phyloP scores from a whole-genome alignment of 805 yeast genomes.

The Nakazawaea sp. region DNA sequence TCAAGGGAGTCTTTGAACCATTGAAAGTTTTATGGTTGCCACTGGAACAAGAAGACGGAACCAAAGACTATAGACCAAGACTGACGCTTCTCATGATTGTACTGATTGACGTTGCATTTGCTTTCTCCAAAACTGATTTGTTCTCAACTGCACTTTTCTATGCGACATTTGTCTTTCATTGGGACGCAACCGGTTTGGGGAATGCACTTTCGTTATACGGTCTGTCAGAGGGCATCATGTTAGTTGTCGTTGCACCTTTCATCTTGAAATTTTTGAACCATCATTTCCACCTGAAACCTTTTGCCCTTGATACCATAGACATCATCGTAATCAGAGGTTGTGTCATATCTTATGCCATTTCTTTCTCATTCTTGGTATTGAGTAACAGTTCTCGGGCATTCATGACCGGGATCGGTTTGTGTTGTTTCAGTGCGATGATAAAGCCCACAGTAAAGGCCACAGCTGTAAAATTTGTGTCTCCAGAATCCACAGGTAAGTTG shows the following conservation, averaged over 20 bases:
- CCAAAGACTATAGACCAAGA: conserved; percentile 19
- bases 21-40: conserved; percentile 41
- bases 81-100: conserved; percentile 33
- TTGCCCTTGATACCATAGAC: conserved; percentile 44
- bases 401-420: conserved; percentile 23
- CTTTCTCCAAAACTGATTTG: conserved; percentile 25
- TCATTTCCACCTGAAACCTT: conserved; percentile 22
- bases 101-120: conserved; percentile 30
- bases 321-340: conserved; percentile 25
- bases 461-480: conserved; percentile 46
- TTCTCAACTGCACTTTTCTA: conserved; percentile 35
- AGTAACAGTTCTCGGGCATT: conserved; percentile 19
- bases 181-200: conserved; percentile 46
- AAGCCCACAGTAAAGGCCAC: conserved; percentile 48
- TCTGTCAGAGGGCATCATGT: conserved; percentile 33
- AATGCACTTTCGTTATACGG: conserved; percentile 42
- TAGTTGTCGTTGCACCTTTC: conserved; percentile 40
- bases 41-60: conserved; percentile 13
- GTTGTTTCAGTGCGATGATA: conserved; percentile 33
- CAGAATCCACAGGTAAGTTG: conserved; percentile 48
- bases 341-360: too few relatives aligned
- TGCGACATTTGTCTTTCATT: conserved; percentile 37
- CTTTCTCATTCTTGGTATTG: conserved; percentile 25
- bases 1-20: conserved; percentile 25
- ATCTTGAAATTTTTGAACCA: conserved; percentile 26